These are phyloP conservation scores for Colletotrichum incanum DNA, from an alignment of 2,329 filamentous ascomycete species.

Conservation along the genomic window DNA sequence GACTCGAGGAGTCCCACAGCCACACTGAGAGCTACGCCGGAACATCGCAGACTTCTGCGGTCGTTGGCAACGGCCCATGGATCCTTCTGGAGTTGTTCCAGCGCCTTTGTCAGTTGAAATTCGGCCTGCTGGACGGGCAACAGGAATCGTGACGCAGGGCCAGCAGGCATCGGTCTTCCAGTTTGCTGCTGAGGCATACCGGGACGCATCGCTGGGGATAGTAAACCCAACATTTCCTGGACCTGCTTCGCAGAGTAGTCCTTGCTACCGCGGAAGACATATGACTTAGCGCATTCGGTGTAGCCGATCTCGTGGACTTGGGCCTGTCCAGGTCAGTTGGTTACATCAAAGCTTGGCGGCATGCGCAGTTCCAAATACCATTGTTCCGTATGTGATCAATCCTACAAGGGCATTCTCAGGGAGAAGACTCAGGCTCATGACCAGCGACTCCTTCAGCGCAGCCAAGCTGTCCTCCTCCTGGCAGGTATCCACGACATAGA, in stretches of 20 bases:
- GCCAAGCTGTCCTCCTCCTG: constrained; percentile 90
- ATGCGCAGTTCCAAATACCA: constrained; percentile 69
- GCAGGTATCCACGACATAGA: constrained; percentile 91
- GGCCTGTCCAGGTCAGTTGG: constrained; percentile 65
- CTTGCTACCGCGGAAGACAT: constrained; percentile 97
- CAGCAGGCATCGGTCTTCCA: constrained; percentile 82
- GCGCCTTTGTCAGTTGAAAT: constrained; percentile 95
- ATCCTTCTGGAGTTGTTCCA: constrained; percentile 96
- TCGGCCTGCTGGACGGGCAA: constrained; percentile 96
- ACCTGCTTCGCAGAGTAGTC: constrained; percentile 98
- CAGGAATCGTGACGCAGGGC: constrained; percentile 90
- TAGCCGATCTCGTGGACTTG: constrained; percentile 99
- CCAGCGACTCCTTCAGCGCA: constrained; percentile 87
- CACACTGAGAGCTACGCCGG: constrained; percentile 95
- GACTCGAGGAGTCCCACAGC: constrained; percentile 93
- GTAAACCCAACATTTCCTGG: constrained; percentile 97
- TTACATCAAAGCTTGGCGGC: not conserved
- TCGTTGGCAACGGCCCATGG: constrained; percentile 98
- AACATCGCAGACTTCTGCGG: constrained; percentile 90
- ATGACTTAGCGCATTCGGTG: constrained; percentile 97
- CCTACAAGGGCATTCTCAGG: constrained; percentile 87
- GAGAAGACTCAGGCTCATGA: constrained; percentile 87
- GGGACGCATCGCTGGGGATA: constrained; percentile 80
- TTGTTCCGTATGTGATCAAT: constrained; percentile 91
- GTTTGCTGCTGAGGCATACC: constrained; percentile 81